Conservation (phyloP, 2,329 filamentous ascomycete species). For the Sarocladiaceae sp. region DNA sequence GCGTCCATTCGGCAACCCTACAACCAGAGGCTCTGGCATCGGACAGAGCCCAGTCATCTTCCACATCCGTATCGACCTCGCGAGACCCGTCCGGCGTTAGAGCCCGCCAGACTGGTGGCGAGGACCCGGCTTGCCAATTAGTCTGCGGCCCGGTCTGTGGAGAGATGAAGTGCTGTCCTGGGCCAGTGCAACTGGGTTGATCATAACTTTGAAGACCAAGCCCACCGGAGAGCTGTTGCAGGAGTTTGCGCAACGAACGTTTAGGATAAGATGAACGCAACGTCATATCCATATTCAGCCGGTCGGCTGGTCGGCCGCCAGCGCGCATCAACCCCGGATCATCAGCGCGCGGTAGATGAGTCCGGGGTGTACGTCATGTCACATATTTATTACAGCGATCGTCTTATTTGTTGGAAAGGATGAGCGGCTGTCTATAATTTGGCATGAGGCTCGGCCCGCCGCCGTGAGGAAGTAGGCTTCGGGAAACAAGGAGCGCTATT, state of each 20-base stretch:
- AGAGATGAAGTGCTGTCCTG: constrained; percentile 5
- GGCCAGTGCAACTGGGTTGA: not conserved
- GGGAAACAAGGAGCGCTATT: no score
- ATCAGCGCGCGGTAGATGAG: no score
- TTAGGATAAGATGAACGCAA: no score
- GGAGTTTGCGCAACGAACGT: no score
- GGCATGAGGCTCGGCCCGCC: no score
- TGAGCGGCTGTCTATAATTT: no score
- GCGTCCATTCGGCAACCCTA: constrained; percentile 66
- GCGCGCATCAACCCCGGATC: not conserved
- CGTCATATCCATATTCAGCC: not conserved
- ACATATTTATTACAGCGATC: not conserved
- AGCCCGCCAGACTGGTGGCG: not conserved
- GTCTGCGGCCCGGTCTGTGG: not conserved
- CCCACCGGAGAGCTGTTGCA: no score
- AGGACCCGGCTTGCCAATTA: not conserved
- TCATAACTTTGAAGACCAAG: no score
- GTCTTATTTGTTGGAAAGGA: not conserved
- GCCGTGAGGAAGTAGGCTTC: no score
- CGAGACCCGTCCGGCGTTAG: not conserved
- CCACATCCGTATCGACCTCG: constrained; percentile 10
- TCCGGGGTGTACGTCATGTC: not conserved
- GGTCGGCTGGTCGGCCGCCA: not conserved
- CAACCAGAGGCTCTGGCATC: constrained; percentile 53
- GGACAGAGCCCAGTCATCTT: constrained; percentile 6